These are phyloP conservation scores for Trametes polyzona DNA, from an alignment of 1,284 basidiomycete genomes.

Conservation along the genomic window DNA sequence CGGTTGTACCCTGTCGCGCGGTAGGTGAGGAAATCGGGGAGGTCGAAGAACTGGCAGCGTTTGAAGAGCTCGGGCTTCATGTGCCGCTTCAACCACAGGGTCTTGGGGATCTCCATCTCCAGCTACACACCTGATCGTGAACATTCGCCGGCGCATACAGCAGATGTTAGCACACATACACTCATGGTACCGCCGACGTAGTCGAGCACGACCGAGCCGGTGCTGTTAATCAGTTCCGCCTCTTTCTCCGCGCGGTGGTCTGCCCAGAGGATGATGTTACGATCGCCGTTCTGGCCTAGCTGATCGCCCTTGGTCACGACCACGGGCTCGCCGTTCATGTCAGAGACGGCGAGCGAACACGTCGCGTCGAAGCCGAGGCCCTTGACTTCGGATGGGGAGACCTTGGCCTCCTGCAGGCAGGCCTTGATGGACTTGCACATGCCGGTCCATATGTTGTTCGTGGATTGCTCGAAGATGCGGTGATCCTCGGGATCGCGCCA, in stretches of 20 bases:
- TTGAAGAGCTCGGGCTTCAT: slow-evolving; percentile 81
- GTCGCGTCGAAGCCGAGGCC: slow-evolving; percentile 98
- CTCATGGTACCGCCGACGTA: slow-evolving; percentile 98
- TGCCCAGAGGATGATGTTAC: slow-evolving; percentile 92
- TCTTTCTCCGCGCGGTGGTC: slow-evolving; percentile 95
- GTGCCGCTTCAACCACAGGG: slow-evolving; percentile 93
- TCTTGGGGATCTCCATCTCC: slow-evolving; percentile 97
- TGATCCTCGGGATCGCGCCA: slow-evolving; percentile 86
- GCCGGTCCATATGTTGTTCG: slow-evolving; percentile 84
- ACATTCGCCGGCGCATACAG: neutral
- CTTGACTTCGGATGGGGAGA: slow-evolving; percentile 72
- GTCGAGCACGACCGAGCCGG: slow-evolving; percentile 84
- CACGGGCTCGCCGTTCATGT: slow-evolving; percentile 76
- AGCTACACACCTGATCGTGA: slow-evolving; percentile 51
- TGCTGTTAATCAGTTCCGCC: slow-evolving; percentile 88
- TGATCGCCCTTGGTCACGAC: slow-evolving; percentile 75
- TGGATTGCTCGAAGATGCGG: slow-evolving; percentile 95
- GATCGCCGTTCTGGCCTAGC: slow-evolving; percentile 68
- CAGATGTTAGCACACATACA: slow-evolving; percentile 51
- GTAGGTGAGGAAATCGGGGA: slow-evolving; percentile 97
- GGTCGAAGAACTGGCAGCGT: slow-evolving; percentile 92
- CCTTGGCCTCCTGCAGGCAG: slow-evolving; percentile 66
- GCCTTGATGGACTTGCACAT: slow-evolving; percentile 74
- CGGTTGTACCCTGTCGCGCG: slow-evolving; percentile 81
- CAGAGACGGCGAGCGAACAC: slow-evolving; percentile 91